phyloP scores from a whole-genome alignment of 768 basidiomycete genomes.

The Daedaleopsis nitida region DNA sequence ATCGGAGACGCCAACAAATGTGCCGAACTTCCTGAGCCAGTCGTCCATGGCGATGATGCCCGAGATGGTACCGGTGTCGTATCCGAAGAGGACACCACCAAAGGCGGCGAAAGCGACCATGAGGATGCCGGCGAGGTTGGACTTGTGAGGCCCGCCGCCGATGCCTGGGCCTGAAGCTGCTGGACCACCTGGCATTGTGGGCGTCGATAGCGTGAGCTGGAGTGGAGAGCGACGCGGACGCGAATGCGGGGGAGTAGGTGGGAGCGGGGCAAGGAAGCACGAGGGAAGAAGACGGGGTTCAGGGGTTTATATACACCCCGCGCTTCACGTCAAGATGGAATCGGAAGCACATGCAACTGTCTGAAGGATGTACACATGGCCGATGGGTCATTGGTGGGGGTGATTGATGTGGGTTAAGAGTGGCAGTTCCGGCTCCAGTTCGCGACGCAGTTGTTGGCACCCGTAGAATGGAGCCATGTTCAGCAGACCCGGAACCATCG shows the following conservation, averaged over 20 bases:
- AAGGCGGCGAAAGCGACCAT: constrained; percentile 38
- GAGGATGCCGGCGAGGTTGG: constrained; percentile 30
- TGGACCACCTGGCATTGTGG: constrained; percentile 20
- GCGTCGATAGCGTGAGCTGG: constrained; percentile 4
- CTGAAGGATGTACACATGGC: constrained; percentile 6
- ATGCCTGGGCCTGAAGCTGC: constrained; percentile 16
- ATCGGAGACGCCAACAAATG: constrained; percentile 4
- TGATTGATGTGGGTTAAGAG: too few species aligned
- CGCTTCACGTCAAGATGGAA: not conserved
- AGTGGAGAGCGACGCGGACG: not conserved
- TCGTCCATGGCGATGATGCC: constrained; percentile 67
- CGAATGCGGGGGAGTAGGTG: not conserved
- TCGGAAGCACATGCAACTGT: not conserved
- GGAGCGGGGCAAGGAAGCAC: constrained; percentile 3
- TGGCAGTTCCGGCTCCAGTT: too few species aligned
- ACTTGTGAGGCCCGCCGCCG: constrained; percentile 17
- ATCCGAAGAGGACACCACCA: constrained; percentile 48
- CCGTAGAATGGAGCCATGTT: too few species aligned
- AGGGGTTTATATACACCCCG: constrained; percentile 2
- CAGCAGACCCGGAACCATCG: too few species aligned
- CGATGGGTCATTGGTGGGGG: too few species aligned
- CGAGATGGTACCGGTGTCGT: constrained; percentile 80
- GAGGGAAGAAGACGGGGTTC: not conserved
- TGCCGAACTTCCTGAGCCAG: constrained; percentile 53
- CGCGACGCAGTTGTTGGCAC: too few species aligned